Evolutionary conservation across 345 rosid genomes (phyloP), one percentile per base, ranked within the genome.

Genomic region (Salix viminalis): DNA sequence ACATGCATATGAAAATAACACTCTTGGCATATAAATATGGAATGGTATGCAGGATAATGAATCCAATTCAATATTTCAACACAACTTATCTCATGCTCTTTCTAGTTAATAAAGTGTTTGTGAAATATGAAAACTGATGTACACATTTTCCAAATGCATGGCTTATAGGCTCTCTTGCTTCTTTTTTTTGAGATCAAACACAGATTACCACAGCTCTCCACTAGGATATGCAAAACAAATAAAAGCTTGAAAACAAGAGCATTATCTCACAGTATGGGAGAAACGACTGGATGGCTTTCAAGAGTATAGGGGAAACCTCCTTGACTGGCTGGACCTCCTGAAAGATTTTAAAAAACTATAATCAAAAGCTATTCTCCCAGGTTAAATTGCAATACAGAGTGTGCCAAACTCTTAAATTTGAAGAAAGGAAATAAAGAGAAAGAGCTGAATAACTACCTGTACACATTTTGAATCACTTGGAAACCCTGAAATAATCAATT

Each of bases 261-360:
- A 28, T 68, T 13, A 84, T 75, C 98, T 93, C 82, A 96, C 99
- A 93, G 74, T 88, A 92, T 67, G 97, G 97, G 80, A 93, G 94
- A 81, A 92, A 82, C 65, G 98, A 91, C 54, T 91, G 95, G 76
- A 86, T 83, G 70, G 94, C 93, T 67, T 87, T 91, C 87, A 96
- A 86, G 74, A 93, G 88, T 80, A 75, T 85, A 28, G 99, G 98
- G 75, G 87, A 89, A 72, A 93, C 97, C 79, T 96, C 98, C 88
- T 91, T 96, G 64, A 93, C 99, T 52, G 91, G 95, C 74, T 67
- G 87, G 76, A 92, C 86, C 80, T 90, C 98, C 99, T 96, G 88
- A 73, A 79, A 80, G 68, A 81, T 44, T 69, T 62, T 76, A 77
- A 82, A 32, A 75, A 48, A 65, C 30, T 26, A 19, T 7, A 44